A percentile compares a stretch with the other conserved stretches of the same genome.
phyloP scores from a whole-genome alignment of 2,329 filamentous ascomycete genomes.

The Aspergillus ochraceus region DNA sequence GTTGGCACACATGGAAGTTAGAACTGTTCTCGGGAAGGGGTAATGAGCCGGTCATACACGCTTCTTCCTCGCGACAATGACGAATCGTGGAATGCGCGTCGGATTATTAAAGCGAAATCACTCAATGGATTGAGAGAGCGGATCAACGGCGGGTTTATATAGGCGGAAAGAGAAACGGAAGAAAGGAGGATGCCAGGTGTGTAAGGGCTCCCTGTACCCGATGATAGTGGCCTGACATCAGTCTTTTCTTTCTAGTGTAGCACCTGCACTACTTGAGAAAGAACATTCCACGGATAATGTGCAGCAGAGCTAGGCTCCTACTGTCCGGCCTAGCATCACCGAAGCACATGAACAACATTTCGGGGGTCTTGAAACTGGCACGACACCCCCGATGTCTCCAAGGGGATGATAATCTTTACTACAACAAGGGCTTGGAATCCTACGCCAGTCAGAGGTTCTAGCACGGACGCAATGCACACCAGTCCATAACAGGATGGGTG shows the following conservation, averaged over 20 bases:
- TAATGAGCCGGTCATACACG: neutral
- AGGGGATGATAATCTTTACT: neutral
- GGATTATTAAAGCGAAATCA: neutral
- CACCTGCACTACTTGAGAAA: slow-evolving; percentile 15
- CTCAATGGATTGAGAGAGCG: neutral
- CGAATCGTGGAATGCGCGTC: neutral
- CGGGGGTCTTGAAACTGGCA: neutral
- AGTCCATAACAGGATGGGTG: neutral
- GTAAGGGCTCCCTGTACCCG: slow-evolving; percentile 1
- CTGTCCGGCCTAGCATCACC: neutral
- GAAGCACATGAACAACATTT: neutral
- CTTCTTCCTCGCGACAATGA: neutral
- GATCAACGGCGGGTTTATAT: slow-evolving; percentile 11
- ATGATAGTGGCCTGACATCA: slow-evolving; percentile 18
- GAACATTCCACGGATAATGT: slow-evolving; percentile 17
- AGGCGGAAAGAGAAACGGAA: slow-evolving; percentile 1
- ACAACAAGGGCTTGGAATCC: slow-evolving; percentile 7
- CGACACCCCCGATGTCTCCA: neutral
- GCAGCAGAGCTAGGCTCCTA: neutral
- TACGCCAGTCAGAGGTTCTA: neutral
- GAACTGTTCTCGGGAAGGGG: neutral
- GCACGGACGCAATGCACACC: neutral
- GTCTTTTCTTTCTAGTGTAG: slow-evolving; percentile 9
- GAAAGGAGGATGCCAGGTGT: slow-evolving; percentile 9
- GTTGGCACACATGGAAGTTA: neutral